phyloP scores from a whole-genome alignment of 2,329 filamentous ascomycete species.

The Ceratocystis lukuohia region DNA sequence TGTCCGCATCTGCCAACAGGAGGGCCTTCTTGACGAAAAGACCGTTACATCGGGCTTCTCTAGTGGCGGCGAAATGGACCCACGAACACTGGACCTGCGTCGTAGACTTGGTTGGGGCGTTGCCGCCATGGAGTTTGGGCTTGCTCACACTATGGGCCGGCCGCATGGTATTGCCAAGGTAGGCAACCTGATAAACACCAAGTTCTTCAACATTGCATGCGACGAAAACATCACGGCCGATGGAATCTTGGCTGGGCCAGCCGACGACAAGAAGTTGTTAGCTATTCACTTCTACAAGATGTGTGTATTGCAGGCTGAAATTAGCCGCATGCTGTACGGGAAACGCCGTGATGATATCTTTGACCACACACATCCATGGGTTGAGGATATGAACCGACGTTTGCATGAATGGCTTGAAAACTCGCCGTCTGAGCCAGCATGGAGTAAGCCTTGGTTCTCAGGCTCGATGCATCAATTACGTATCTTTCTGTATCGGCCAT shows the following conservation, averaged over 20 bases:
- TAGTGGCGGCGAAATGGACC: constrained; percentile 45
- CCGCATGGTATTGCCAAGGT: constrained; percentile 73
- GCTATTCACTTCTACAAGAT: constrained; percentile 91
- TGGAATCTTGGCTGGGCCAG: constrained; percentile 58
- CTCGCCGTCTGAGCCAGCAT: constrained; percentile 53
- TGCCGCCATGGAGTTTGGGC: constrained; percentile 72
- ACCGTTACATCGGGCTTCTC: constrained; percentile 56
- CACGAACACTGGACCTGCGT: constrained; percentile 75
- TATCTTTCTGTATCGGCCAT: constrained; percentile 76
- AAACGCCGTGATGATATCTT: constrained; percentile 64
- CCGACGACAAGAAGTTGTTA: constrained; percentile 71
- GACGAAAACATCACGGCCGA: constrained; percentile 70
- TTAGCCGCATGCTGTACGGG: constrained; percentile 73
- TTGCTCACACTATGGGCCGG: constrained; percentile 77
- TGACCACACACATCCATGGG: constrained; percentile 78
- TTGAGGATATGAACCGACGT: constrained; percentile 62
- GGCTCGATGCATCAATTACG: constrained; percentile 57
- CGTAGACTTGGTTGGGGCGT: constrained; percentile 80
- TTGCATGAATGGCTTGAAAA: constrained; percentile 67
- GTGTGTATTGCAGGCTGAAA: constrained; percentile 76
- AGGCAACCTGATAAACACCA: constrained; percentile 71
- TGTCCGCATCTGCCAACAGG: constrained; percentile 73
- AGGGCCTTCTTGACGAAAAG: constrained; percentile 78
- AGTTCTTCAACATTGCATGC: constrained; percentile 68
- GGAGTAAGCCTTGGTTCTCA: constrained; percentile 60